Evolutionary conservation across 352 stramenopile species (phyloP).

Genomic region (Phytophthora constricta): DNA sequence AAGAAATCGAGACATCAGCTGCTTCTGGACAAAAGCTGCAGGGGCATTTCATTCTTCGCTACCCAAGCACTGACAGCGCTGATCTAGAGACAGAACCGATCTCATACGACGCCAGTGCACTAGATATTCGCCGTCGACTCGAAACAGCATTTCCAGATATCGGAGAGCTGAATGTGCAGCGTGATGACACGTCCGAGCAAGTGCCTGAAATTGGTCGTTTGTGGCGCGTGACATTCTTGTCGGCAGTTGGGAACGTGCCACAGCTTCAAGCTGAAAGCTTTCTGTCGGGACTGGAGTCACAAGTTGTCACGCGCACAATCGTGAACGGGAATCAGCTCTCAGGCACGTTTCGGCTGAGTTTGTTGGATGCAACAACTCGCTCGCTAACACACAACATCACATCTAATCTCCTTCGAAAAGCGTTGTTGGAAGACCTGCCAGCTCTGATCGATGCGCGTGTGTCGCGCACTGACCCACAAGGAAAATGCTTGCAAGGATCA

Average conservation of each 20-base stretch:
- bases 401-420: slow-evolving; percentile 58
- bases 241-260: slow-evolving; percentile 82
- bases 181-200: slow-evolving; percentile 59
- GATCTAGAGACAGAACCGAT: slow-evolving; percentile 52
- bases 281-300: slow-evolving; percentile 78
- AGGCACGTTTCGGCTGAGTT: slow-evolving; percentile 85
- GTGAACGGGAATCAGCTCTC: slow-evolving; percentile 87
- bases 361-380: slow-evolving; percentile 64
- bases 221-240: slow-evolving; percentile 93
- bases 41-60: slow-evolving; percentile 75
- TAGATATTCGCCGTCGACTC: slow-evolving; percentile 59
- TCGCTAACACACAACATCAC: slow-evolving; percentile 74
- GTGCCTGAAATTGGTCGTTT: slow-evolving; percentile 68
- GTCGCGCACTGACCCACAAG: slow-evolving; percentile 65
- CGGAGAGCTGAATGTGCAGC: slow-evolving; percentile 55
- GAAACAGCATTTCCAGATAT: slow-evolving; percentile 65
- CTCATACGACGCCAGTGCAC: slow-evolving; percentile 73
- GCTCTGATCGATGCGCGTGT: slow-evolving; percentile 76
- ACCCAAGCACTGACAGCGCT: slow-evolving; percentile 20
- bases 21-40: slow-evolving; percentile 87
- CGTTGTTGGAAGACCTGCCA: slow-evolving; percentile 53
- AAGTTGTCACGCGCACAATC: slow-evolving; percentile 75
- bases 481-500: slow-evolving; percentile 62
- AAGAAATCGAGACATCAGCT: slow-evolving; percentile 87
- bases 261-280: slow-evolving; percentile 74